phyloP scores from a whole-genome alignment of 2,329 filamentous ascomycete species.

The Stachybotrys echinatus region DNA sequence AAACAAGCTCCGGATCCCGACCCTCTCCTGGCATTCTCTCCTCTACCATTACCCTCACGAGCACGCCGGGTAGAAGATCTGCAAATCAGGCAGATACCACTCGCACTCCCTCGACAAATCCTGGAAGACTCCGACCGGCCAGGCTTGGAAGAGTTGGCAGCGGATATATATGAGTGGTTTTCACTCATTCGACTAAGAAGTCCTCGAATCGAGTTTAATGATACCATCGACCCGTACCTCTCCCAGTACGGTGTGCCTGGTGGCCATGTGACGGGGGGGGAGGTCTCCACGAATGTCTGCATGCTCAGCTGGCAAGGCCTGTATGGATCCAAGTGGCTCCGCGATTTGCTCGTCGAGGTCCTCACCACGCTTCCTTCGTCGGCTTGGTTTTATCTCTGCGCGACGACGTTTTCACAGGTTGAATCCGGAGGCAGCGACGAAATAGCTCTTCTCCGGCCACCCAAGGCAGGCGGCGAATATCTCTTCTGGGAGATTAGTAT shows the following conservation, averaged over 20 bases:
- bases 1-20: constrained; percentile 40
- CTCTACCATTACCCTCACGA: constrained; percentile 11
- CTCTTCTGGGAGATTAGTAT: constrained; percentile 55
- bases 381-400: constrained; percentile 51
- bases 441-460: constrained; percentile 48
- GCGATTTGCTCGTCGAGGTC: constrained; percentile 39
- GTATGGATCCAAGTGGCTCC: constrained; percentile 47
- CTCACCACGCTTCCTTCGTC: constrained; percentile 36
- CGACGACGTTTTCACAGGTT: constrained; percentile 44
- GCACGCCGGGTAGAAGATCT: constrained; percentile 6
- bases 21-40: constrained; percentile 40
- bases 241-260: constrained; percentile 60
- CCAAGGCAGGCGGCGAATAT: constrained; percentile 45
- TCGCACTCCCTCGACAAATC: constrained; percentile 16
- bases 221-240: constrained; percentile 63
- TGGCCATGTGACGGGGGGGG: constrained; percentile 14
- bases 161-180: constrained; percentile 69
- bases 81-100: constrained; percentile 13
- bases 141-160: constrained; percentile 57
- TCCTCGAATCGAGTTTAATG: constrained; percentile 51
- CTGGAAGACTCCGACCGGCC: constrained; percentile 32
- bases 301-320: constrained; percentile 57
- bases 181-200: constrained; percentile 62
- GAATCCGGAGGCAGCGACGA: constrained; percentile 40
- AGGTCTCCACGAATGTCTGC: constrained; percentile 27